Conservation (phyloP, 2,329 filamentous ascomycete genomes). For the Xenoacremonium recifei region DNA sequence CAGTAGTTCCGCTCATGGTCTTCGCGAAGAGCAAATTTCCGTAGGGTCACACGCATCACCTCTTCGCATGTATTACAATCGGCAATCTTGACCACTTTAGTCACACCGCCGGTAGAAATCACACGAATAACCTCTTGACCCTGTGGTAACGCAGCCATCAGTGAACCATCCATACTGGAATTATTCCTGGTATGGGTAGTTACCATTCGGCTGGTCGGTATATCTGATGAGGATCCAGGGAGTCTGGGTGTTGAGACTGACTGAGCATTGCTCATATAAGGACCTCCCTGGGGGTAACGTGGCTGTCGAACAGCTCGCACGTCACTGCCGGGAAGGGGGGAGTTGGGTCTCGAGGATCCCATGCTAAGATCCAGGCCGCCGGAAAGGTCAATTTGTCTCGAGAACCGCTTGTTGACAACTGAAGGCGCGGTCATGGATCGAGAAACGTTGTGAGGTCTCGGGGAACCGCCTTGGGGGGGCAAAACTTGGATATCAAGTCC, state of each 20-base stretch:
- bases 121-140: constrained; percentile 90
- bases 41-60: constrained; percentile 83
- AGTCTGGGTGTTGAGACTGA: constrained; percentile 52
- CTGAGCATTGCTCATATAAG: constrained; percentile 46
- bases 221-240: constrained; percentile 62
- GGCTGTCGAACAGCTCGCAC: constrained; percentile 48
- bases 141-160: constrained; percentile 80
- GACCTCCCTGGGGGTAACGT: constrained; percentile 57
- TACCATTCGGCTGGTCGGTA: constrained; percentile 61
- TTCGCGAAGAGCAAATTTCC: constrained; percentile 84
- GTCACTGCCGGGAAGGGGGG: constrained; percentile 58
- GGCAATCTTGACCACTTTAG: constrained; percentile 90
- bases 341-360: constrained; percentile 65
- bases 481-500: constrained; percentile 65
- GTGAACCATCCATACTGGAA: constrained; percentile 80
- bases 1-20: constrained; percentile 94
- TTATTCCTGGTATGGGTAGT: constrained; percentile 73
- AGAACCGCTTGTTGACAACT: constrained; percentile 59
- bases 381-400: constrained; percentile 55
- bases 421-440: constrained; percentile 42
- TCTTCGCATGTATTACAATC: constrained; percentile 91
- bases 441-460: constrained; percentile 56
- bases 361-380: constrained; percentile 47
- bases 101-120: constrained; percentile 87
- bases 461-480: constrained; percentile 39